phyloP scores from a whole-genome alignment of 2,329 filamentous ascomycete genomes.

The Uncinocarpus reesii region DNA sequence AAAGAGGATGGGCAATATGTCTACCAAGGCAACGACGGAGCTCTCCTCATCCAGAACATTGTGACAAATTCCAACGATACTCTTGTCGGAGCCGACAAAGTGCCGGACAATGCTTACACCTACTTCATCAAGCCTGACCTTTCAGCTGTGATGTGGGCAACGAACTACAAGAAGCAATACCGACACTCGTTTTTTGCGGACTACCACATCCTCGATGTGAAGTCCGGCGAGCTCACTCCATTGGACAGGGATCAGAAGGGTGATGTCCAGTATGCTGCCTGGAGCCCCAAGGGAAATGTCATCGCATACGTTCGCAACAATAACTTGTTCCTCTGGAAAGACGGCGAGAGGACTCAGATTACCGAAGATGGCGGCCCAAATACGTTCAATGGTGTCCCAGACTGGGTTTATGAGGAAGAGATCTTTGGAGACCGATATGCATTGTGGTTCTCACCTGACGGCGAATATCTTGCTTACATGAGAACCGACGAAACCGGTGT shows the following conservation, averaged over 20 bases:
- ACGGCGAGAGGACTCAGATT: constrained; percentile 51
- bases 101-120: constrained; percentile 46
- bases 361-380: constrained; percentile 74
- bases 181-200: constrained; percentile 58
- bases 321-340: constrained; percentile 51
- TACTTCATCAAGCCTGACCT: constrained; percentile 55
- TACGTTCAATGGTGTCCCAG: constrained; percentile 81
- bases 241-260: constrained; percentile 50
- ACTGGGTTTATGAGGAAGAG: constrained; percentile 88
- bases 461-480: constrained; percentile 74
- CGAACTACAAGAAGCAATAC: constrained; percentile 59
- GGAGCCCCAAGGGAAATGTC: constrained; percentile 48
- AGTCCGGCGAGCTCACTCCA: constrained; percentile 45
- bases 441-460: constrained; percentile 85
- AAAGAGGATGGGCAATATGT: constrained; percentile 55
- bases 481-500: constrained; percentile 72
- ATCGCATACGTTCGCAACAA: constrained; percentile 60
- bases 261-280: constrained; percentile 57
- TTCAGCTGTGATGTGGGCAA: constrained; percentile 50
- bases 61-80: constrained; percentile 47
- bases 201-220: constrained; percentile 54
- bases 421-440: constrained; percentile 65
- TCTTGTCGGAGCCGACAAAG: constrained; percentile 49
- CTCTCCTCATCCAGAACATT: constrained; percentile 53
- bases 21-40: constrained; percentile 41